Evolutionary conservation across 257 asterid genomes (phyloP).

Genomic region (Anisodus acutangulus): DNA sequence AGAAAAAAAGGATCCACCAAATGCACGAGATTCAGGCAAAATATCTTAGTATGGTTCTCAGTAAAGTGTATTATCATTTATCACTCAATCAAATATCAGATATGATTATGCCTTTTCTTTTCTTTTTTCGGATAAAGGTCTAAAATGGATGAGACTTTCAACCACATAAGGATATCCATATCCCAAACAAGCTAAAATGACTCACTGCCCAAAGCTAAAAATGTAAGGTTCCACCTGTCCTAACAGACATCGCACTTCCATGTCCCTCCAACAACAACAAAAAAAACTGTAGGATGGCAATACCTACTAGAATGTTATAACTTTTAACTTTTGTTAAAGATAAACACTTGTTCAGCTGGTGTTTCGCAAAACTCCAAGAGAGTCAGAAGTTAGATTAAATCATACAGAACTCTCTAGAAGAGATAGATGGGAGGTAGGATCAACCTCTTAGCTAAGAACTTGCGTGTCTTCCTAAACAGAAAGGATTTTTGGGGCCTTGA

Average conservation of each 20-base stretch:
- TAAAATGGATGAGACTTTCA: neutral
- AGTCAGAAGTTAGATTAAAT: neutral
- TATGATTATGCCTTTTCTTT: neutral
- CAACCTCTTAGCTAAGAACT: slow-evolving; percentile 4
- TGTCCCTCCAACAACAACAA: neutral
- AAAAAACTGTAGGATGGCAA: neutral
- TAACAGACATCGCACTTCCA: neutral
- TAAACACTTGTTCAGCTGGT: neutral
- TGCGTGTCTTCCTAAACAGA: neutral
- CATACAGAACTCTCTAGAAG: slow-evolving; percentile 9
- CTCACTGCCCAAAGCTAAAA: neutral
- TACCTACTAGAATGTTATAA: neutral
- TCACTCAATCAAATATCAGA: neutral
- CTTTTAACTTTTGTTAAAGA: neutral
- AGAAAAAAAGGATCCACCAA: neutral
- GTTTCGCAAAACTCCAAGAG: neutral
- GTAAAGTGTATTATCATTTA: neutral
- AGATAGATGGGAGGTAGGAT: slow-evolving; percentile 19
- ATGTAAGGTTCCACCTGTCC: neutral
- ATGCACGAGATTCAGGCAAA: neutral
- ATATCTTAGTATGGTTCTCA: neutral
- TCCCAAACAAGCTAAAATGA: neutral
- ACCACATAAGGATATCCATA: neutral
- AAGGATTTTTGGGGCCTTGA: neutral
- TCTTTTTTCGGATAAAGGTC: neutral